Base-by-base conservation (phyloP, 2,329 filamentous ascomycete species). In the Bipolaris cookei region DNA sequence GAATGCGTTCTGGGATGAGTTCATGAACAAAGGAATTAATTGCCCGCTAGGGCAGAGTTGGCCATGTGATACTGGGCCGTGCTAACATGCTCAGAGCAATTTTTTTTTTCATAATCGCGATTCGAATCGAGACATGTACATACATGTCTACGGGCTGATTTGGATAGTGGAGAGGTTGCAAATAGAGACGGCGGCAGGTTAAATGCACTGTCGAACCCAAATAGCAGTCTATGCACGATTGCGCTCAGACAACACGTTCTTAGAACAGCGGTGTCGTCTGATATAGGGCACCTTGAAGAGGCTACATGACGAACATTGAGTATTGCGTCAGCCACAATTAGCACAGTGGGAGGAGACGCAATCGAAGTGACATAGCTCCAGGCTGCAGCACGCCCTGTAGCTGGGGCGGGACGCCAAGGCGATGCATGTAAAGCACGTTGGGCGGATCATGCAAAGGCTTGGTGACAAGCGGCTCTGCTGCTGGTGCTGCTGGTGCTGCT, bases 341-440 rank as follows among this genome's bases (percentile, higher is more conserved):
- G 45, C 46, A 48, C 2, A 10, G 25, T 10, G 7, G 44, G 44
- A 52, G 48, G n/a, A 47, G 45, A 20, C 21, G 32, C 45, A 25
- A 54, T 43, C 20, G 41, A 42, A 25, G 14, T 39, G 25, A 53
- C 47, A n/a, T 41, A 51, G 65, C 63, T 67, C 58, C 58, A 65
- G 60, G 63, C 66, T 74, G 67, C 65, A 67, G 70, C 69, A 69
- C 65, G 65, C 64, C 68, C 63, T 65, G 37, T 41, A 56, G 54
- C 63, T 56, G 59, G 47, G 66, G 66, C 68, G 34, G 63, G 59
- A 68, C 53, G 66, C 63, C 63, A 68, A 68, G 62, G 54, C 56
- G 62, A 73, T 64, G 71, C 71, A 72, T 44, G 69, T 54, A 71
- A 34, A 54, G 52, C 65, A 75, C 75, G 72, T 74, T 70, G 71